phyloP scores from a whole-genome alignment of 75 land plant genomes.

The Pinus taeda region DNA sequence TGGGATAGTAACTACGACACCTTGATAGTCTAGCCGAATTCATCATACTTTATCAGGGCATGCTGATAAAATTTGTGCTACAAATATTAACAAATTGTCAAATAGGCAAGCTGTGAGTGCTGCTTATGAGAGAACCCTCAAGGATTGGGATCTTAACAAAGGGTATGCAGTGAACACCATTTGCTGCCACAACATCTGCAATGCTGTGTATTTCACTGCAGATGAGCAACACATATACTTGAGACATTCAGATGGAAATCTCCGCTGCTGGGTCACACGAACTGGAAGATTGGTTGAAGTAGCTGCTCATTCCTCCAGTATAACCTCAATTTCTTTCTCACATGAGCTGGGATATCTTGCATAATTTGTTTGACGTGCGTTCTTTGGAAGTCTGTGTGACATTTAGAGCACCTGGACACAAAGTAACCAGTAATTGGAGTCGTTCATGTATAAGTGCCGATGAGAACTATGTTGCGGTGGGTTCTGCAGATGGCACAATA shows the following conservation, averaged over 20 bases:
- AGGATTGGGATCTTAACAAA: slow-evolving; percentile 87
- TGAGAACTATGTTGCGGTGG: slow-evolving; percentile 81
- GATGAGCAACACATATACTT: slow-evolving; percentile 82
- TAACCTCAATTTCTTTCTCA: slow-evolving; percentile 81
- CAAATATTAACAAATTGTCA: slow-evolving; percentile 71
- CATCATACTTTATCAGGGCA: slow-evolving; percentile 93
- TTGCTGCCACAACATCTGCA: slow-evolving; percentile 77
- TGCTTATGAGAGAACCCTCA: slow-evolving; percentile 85
- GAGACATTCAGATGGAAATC: slow-evolving; percentile 93
- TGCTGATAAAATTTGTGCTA: slow-evolving; percentile 80
- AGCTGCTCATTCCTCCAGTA: slow-evolving; percentile 76
- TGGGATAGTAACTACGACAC: slow-evolving; percentile 54
- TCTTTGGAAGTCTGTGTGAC: slow-evolving; percentile 75
- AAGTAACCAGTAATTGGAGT: slow-evolving; percentile 80
- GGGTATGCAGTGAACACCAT: slow-evolving; percentile 83
- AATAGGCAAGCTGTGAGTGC: slow-evolving; percentile 70
- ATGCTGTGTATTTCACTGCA: slow-evolving; percentile 68
- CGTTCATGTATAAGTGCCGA: slow-evolving; percentile 91
- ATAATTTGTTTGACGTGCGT: slow-evolving; percentile 87
- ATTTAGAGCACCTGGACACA: slow-evolving; percentile 67
- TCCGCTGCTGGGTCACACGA: slow-evolving; percentile 83
- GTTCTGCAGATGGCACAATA: slow-evolving; percentile 85
- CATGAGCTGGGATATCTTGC: slow-evolving; percentile 90
- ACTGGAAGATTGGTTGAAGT: slow-evolving; percentile 77
- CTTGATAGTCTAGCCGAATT: slow-evolving; percentile 49